Evolutionary conservation across 306 rosid species (phyloP).

Genomic region (Malus asiatica): DNA sequence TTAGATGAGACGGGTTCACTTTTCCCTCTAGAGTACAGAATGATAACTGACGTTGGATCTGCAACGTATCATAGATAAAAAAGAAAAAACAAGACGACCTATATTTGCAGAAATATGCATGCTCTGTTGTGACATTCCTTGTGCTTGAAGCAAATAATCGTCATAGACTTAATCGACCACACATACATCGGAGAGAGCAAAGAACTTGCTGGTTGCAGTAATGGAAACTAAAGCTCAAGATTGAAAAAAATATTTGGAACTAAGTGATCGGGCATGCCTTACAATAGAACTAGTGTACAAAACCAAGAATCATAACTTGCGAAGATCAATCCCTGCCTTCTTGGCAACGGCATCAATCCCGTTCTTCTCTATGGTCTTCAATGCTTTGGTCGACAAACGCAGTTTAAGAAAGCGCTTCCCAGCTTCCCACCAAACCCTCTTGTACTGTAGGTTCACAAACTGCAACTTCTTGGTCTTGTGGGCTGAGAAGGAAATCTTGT

Average conservation of each 20-base stretch:
- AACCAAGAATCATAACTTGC: conserved; percentile 43
- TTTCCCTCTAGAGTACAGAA: too few relatives aligned
- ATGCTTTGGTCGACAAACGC: conserved; percentile 81
- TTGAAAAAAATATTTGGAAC: neutral
- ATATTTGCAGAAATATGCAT: neutral
- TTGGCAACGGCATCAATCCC: conserved; percentile 95
- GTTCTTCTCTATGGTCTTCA: conserved; percentile 91
- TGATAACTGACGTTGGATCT: too few relatives aligned
- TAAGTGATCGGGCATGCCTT: conserved; percentile 6
- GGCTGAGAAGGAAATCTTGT: conserved; percentile 72
- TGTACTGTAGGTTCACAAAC: conserved; percentile 91
- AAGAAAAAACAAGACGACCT: neutral
- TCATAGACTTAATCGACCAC: neutral
- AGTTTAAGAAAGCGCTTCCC: conserved; percentile 89
- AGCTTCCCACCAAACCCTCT: conserved; percentile 95
- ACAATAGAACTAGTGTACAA: conserved; percentile 2
- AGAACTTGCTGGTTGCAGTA: neutral
- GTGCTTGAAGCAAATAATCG: neutral
- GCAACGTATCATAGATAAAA: neutral
- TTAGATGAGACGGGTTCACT: too few relatives aligned
- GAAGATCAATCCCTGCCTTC: conserved; percentile 91
- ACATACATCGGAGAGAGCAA: neutral
- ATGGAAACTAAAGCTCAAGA: neutral
- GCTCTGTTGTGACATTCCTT: neutral
- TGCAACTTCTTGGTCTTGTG: conserved; percentile 90